Percentiles rank a stretch among this genome's conserved stretches.
Evolutionary conservation across 1,284 basidiomycete genomes (phyloP).

Genomic region (Wallemia ichthyophaga): DNA sequence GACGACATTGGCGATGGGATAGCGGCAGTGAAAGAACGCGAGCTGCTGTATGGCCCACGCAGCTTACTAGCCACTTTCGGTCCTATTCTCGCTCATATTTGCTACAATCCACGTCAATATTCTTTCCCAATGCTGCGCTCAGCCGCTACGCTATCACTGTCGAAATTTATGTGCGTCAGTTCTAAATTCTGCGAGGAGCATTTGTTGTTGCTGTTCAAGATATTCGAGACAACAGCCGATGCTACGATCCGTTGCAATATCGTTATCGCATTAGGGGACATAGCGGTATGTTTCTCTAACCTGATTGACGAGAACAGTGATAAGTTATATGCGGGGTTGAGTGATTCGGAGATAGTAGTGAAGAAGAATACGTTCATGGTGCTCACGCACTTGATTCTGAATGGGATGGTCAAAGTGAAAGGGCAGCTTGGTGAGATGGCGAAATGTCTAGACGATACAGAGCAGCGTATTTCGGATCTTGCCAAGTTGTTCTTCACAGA

Average conservation of each 20-base stretch:
- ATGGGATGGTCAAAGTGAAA: slow-evolving; percentile 99
- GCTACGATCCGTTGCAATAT: slow-evolving; percentile 76
- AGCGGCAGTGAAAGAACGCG: slow-evolving; percentile 48
- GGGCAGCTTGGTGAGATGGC: slow-evolving; percentile 98
- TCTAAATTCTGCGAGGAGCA: slow-evolving; percentile 76
- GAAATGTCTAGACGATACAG: slow-evolving; percentile 86
- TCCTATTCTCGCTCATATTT: slow-evolving; percentile 65
- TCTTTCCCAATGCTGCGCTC: slow-evolving; percentile 61
- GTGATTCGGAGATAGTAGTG: slow-evolving; percentile 56
- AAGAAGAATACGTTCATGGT: slow-evolving; percentile 99
- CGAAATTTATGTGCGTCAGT: slow-evolving; percentile 90
- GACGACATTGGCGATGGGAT: slow-evolving; percentile 92
- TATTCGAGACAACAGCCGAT: slow-evolving; percentile 68
- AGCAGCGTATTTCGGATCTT: slow-evolving; percentile 59
- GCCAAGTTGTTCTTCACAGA: slow-evolving; percentile 94
- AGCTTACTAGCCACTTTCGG: slow-evolving; percentile 64
- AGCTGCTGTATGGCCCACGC: slow-evolving; percentile 56
- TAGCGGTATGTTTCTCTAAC: slow-evolving; percentile 82
- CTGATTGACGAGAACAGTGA: slow-evolving; percentile 94
- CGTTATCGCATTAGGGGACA: slow-evolving; percentile 86
- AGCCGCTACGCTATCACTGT: slow-evolving; percentile 61
- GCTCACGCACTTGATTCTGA: slow-evolving; percentile 80
- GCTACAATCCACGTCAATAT: slow-evolving; percentile 49
- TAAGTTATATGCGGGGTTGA: slow-evolving; percentile 72
- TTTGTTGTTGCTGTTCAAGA: slow-evolving; percentile 64